Percentiles rank a stretch among this genome's conserved stretches.
Conservation (phyloP, 73 alveolate genomes). For the Paramecium primaurelia region DNA sequence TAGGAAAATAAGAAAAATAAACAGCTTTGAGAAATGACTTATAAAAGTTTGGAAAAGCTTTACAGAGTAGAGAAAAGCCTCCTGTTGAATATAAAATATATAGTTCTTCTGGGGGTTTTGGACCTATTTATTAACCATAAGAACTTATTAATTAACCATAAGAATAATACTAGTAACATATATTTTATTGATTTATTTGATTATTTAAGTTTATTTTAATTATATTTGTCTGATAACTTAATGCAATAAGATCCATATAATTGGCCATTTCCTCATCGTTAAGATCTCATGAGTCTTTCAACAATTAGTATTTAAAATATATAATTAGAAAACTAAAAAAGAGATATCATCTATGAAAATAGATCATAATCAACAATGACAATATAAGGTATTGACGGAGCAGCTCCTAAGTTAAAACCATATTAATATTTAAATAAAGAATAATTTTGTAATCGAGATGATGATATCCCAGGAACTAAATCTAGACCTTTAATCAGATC, state of each 20-base stretch:
- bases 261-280: slow-evolving; percentile 74
- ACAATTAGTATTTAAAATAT: slow-evolving; percentile 51
- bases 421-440: slow-evolving; percentile 64
- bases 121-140: neutral
- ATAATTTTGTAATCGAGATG: slow-evolving; percentile 50
- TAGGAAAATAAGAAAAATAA: neutral
- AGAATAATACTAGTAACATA: neutral
- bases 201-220: neutral
- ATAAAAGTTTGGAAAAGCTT: neutral
- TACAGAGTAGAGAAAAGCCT: neutral
- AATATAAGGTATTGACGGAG: slow-evolving; percentile 63
- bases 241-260: slow-evolving; percentile 63
- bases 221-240: neutral
- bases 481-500: slow-evolving; percentile 55
- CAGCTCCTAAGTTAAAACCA: slow-evolving; percentile 65
- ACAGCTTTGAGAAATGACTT: neutral
- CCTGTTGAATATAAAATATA: neutral
- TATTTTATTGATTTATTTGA: neutral
- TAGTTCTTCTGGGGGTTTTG: neutral
- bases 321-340: neutral
- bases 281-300: slow-evolving; percentile 67
- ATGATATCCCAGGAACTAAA: slow-evolving; percentile 64
- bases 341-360: neutral
- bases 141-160: neutral
- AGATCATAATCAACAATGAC: slow-evolving; percentile 5